phyloP scores from a whole-genome alignment of 495 filamentous ascomycete species.

The Penicillium silybi region DNA sequence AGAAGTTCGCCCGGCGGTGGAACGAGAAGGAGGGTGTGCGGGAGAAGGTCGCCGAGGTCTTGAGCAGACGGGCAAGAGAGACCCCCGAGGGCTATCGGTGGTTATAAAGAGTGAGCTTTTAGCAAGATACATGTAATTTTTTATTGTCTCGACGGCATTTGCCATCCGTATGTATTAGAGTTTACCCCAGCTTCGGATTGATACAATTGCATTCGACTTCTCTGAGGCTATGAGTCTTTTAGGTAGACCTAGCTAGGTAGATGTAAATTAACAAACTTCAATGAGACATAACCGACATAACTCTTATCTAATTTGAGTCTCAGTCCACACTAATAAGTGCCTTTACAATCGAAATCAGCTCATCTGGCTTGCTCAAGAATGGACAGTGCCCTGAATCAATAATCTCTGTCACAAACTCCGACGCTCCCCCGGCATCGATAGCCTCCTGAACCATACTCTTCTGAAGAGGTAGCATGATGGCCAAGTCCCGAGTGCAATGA shows the following conservation, averaged over 20 bases:
- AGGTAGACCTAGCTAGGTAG: too few species aligned
- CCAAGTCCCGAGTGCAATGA: conserved; percentile 2
- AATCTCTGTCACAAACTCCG: neutral
- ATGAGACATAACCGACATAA: too few species aligned
- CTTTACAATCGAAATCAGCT: too few species aligned
- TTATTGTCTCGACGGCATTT: conserved; percentile 12
- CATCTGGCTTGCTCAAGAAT: conserved; percentile 10
- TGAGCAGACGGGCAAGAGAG: conserved; percentile 24
- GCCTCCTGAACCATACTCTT: conserved; percentile 10
- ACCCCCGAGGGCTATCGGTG: conserved; percentile 26
- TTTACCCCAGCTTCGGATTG: conserved; percentile 12
- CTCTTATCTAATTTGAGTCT: too few species aligned
- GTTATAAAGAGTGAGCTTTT: conserved; percentile 16
- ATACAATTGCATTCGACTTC: conserved; percentile 4
- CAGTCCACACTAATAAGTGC: too few species aligned
- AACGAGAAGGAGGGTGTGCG: conserved; percentile 37
- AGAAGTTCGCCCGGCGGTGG: conserved; percentile 29
- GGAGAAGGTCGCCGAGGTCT: conserved; percentile 40
- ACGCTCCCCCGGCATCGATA: neutral
- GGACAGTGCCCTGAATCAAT: conserved; percentile 13
- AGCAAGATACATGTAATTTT: conserved; percentile 22
- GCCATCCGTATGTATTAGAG: conserved; percentile 20
- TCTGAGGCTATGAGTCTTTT: neutral
- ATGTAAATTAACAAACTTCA: too few species aligned
- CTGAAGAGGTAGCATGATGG: conserved; percentile 6